A percentile compares a stretch with the other conserved stretches of the same genome.
Evolutionary conservation across 225 moss, liverwort and hornwort genomes (phyloP).

Genomic region (Ulota crispa): DNA sequence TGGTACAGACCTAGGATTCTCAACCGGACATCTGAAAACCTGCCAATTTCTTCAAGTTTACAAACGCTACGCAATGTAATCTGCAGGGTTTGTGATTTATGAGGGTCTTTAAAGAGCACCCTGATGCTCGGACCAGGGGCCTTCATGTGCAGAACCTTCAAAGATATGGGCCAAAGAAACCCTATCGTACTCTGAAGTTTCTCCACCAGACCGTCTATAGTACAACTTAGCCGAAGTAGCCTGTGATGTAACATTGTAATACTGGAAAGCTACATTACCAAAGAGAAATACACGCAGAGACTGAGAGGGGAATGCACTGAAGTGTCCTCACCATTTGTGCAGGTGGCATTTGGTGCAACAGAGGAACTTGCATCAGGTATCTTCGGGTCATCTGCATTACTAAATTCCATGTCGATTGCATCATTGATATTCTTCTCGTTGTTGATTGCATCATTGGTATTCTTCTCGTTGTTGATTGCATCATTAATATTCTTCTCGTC

Average conservation of each 20-base stretch:
- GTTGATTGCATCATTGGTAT: not conserved
- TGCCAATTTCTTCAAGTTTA: not conserved
- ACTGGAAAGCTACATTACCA: not conserved
- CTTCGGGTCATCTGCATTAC: not conserved
- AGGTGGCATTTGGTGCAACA: not conserved
- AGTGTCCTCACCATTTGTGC: slow-evolving; percentile 16
- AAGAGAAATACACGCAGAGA: not conserved
- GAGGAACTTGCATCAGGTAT: not conserved
- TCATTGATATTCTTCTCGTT: not conserved
- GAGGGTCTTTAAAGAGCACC: not conserved
- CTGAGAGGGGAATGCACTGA: not conserved
- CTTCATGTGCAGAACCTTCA: not conserved
- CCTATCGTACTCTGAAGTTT: not conserved
- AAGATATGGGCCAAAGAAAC: not conserved
- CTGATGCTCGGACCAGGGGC: no score
- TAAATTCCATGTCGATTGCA: not conserved
- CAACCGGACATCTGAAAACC: not conserved
- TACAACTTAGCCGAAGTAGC: not conserved
- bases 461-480: not conserved
- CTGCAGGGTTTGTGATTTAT: not conserved
- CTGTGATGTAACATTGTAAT: not conserved
- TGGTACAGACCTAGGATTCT: not conserved
- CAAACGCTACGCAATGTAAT: not conserved
- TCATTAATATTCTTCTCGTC: not conserved
- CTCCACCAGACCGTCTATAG: not conserved